Conservation (phyloP, 1,139 yeast genomes). For the Torulaspora pretoriensis region DNA sequence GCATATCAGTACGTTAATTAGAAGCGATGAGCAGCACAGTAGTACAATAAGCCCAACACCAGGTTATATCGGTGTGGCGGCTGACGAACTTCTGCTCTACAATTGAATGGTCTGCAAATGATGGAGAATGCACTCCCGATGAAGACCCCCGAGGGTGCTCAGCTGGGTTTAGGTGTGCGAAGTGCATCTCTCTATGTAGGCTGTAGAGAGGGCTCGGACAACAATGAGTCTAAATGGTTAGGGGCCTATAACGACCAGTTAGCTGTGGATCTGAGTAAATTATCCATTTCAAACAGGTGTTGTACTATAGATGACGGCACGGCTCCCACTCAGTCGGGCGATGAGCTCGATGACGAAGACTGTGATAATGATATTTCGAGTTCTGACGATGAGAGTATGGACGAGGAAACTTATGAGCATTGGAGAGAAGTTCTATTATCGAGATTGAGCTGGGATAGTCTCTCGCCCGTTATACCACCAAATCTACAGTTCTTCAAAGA, state of each 20-base stretch:
- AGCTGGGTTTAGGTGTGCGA: conserved; percentile 30
- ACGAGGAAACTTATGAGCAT: conserved; percentile 14
- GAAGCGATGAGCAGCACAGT: conserved; percentile 6
- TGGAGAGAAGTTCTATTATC: conserved; percentile 16
- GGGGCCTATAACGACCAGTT: conserved; percentile 10
- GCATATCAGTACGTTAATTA: not conserved
- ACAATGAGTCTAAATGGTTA: conserved; percentile 6
- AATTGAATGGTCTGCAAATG: conserved; percentile 16
- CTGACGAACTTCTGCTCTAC: not conserved
- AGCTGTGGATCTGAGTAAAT: conserved; percentile 6
- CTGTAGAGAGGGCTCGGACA: not conserved
- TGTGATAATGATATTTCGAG: conserved; percentile 52
- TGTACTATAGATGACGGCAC: conserved; percentile 5
- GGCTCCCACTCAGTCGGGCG: conserved; percentile 38
- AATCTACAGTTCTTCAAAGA: conserved; percentile 17
- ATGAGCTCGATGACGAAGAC: conserved; percentile 9
- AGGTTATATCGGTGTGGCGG: not conserved
- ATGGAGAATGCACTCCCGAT: conserved; percentile 20
- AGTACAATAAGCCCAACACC: not conserved
- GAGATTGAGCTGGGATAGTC: conserved; percentile 15
- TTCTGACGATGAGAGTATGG: conserved; percentile 11
- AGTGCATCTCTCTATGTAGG: conserved; percentile 22
- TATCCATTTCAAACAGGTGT: conserved; percentile 6
- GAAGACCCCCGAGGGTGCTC: conserved; percentile 28
- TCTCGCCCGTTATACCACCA: conserved; percentile 17